Evolutionary conservation across 2,329 filamentous ascomycete genomes (phyloP).

Genomic region (Fusarium sp.): DNA sequence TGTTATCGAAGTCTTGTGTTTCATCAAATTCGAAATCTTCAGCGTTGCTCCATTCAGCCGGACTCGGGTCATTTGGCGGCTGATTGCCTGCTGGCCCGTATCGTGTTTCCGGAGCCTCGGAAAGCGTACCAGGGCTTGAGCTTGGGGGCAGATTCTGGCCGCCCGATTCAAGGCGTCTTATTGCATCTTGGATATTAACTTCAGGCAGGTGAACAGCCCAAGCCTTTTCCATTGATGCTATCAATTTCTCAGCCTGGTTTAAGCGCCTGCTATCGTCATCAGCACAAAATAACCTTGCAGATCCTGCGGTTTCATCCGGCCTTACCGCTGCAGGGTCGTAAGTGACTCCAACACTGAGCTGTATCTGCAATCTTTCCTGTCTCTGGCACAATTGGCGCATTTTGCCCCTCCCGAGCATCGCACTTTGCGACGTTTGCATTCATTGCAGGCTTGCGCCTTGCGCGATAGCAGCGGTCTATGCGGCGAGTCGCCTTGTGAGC

Average conservation of each 20-base stretch:
- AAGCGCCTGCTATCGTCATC: neutral
- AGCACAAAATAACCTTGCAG: neutral
- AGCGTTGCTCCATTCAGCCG: conserved; percentile 12
- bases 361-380: neutral
- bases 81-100: conserved; percentile 4
- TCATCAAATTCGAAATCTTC: conserved; percentile 29
- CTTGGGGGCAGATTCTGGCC: neutral
- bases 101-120: conserved; percentile 4
- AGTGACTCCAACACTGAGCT: neutral
- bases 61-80: neutral
- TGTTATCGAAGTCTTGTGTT: conserved; percentile 16
- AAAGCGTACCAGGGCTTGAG: neutral
- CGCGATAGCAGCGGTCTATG: neutral
- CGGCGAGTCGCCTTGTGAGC: neutral
- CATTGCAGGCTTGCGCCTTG: conserved; percentile 18
- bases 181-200: neutral
- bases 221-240: conserved; percentile 19
- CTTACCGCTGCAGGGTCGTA: neutral
- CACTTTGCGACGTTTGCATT: conserved; percentile 25
- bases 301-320: too few species aligned
- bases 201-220: conserved; percentile 12
- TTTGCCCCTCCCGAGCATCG: conserved; percentile 11
- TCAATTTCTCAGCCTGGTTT: conserved; percentile 1
- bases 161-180: neutral
- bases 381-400: conserved; percentile 12